These are phyloP conservation scores for Globisporangium ultimum DNA, from an alignment of 352 stramenopile genomes.

Conservation along the genomic window DNA sequence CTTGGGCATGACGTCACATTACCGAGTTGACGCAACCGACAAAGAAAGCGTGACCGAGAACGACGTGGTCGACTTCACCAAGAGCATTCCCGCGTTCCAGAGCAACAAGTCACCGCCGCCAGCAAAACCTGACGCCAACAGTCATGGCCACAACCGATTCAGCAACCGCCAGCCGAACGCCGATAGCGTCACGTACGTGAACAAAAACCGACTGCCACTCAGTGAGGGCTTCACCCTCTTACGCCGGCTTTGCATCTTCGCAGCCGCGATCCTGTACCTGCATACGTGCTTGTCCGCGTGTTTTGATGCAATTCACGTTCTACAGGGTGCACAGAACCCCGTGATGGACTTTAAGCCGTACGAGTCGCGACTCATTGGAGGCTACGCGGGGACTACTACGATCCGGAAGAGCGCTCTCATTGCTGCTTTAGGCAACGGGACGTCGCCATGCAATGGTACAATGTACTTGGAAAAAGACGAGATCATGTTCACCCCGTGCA, in stretches of 20 bases:
- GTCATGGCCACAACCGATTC: background rate
- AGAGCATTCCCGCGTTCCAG: background rate
- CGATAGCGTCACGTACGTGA: background rate
- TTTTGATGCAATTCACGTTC: background rate
- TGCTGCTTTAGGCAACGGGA: constrained; percentile 1
- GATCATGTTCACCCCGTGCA: constrained; percentile 5
- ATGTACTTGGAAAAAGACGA: constrained; percentile 13
- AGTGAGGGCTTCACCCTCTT: background rate
- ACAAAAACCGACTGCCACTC: background rate
- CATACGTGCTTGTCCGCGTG: background rate
- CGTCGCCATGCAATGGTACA: constrained; percentile 5
- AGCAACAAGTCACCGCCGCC: background rate
- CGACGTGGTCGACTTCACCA: background rate
- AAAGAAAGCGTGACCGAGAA: background rate
- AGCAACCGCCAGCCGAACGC: background rate
- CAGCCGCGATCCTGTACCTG: background rate
- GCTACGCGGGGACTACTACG: background rate
- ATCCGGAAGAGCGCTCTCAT: constrained; percentile 11
- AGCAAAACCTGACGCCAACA: background rate
- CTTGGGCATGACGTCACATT: background rate
- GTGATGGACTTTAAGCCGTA: background rate
- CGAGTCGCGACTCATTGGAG: background rate
- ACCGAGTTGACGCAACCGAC: background rate
- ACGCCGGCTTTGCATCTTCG: background rate
- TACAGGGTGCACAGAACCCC: background rate